Percentiles rank a stretch among this genome's conserved stretches.
Evolutionary conservation across 352 stramenopile genomes (phyloP).

Genomic region (Pythium brassicae): DNA sequence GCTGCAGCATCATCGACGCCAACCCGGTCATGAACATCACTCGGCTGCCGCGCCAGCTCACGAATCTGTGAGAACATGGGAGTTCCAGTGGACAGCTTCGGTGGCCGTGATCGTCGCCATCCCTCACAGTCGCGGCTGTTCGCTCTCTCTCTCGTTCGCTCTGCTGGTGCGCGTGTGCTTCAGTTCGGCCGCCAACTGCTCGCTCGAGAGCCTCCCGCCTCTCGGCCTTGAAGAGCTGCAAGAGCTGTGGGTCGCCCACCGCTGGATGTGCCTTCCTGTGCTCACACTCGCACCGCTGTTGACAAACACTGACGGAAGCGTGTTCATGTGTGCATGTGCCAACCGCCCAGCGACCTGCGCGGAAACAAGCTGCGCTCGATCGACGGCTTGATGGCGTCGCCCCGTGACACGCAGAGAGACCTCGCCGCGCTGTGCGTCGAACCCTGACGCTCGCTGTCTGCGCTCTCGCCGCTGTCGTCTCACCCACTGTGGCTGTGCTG

Average conservation of each 20-base stretch:
- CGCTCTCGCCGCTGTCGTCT: too few relatives aligned
- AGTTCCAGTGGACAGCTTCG: too few relatives aligned
- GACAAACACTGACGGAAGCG: not conserved
- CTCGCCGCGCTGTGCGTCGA: conserved; percentile 4
- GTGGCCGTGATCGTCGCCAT: too few relatives aligned
- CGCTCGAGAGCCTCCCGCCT: not conserved
- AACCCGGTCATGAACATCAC: conserved; percentile 6
- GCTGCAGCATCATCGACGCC: conserved; percentile 7
- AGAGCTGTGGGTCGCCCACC: conserved; percentile 1
- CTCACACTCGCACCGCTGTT: not conserved
- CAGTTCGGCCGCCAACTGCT: conserved; percentile 5
- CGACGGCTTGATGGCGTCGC: not conserved
- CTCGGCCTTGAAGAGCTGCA: not conserved
- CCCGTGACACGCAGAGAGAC: not conserved
- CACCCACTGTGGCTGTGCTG: not conserved
- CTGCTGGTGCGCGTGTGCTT: not conserved
- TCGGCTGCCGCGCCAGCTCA: conserved; percentile 4
- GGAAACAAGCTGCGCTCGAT: conserved; percentile 6
- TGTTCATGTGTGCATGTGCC: too few relatives aligned
- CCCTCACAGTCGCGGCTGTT: too few relatives aligned
- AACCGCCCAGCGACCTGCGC: conserved; percentile 4
- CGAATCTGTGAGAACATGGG: too few relatives aligned
- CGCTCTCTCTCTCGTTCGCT: not conserved
- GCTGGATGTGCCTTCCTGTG: not conserved
- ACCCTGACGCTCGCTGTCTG: too few relatives aligned